Evolutionary conservation across 805 yeast species (phyloP), one percentile per base, ranked within the genome.

Genomic region (Yamadazyma tumulicola): DNA sequence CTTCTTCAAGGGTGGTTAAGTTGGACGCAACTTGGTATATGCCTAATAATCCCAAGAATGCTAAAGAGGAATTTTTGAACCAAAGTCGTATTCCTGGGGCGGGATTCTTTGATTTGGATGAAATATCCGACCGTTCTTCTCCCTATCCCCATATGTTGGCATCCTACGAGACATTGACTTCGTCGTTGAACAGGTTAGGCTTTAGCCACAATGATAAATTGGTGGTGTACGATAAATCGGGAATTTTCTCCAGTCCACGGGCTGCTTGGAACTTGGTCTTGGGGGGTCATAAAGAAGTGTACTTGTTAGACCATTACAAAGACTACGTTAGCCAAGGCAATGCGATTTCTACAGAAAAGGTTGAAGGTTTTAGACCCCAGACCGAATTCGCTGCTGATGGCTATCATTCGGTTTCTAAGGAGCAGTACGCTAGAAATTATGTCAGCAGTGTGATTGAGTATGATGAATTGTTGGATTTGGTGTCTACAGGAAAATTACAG

Each of bases 141-240:
- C 64, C 72, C 12, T 89, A 74, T 51, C 97, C 98, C 2, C 97
- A 93, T 51, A 93, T 89, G 97, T 67, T 89, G 9, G 97, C 97
- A 1, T 57, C 69, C 5, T 53, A 64, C 18, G 62, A 59, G 1
- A 69, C 66, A 3, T 91, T 87, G 57, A 75, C 75, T 33, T 30
- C 49, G 4, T 70, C 74, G 11, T 66, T 80, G 47, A 59, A 72
- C 8, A 51, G 70, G 11, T 56, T 86, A 39, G 93, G 93, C 1
- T 51, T 85, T 19, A 44, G 51, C 3, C 61, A 61, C 18, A 30
- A 65, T 32, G 93, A 89, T 45, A 61, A 67, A 10, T 53, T 93
- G 25, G 81, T 93, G 8, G 76, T 93, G 9, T 93, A 93, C 56
- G 98, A 93, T 59, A 79, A 79, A 45, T 72, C 74, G 31, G 95